Base-by-base conservation (phyloP, 352 stramenopile genomes). In the Phytophthora melonis region DNA sequence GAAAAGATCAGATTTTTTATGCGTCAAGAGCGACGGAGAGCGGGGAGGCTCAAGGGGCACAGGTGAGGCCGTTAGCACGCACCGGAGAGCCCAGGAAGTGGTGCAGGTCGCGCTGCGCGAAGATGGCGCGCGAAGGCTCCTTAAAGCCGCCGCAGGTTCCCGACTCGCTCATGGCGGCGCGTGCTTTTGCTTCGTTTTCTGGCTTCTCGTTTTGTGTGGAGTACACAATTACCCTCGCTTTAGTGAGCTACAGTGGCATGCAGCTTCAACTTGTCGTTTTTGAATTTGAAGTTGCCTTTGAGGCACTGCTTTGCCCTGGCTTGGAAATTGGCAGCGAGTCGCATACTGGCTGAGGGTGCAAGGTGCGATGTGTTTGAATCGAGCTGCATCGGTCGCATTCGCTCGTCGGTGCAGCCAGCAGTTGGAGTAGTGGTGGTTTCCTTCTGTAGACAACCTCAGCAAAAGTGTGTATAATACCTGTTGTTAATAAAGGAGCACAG, bases 41-140 rank as follows among this genome's bases (percentile, higher is more conserved):
- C 18, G 36, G 47, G 14, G 45, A 14, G n/a, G 14, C 8, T 16
- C 14, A 3, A 47, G 23, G n/a, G 34, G 54, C 34, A 6, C 18
- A 56, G 32, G 50, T 3, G 54, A n/a, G 21, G 25, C 16, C 13
- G 11, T 5, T 3, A 43, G 49, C 13, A 68, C 80, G 52, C 62
- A 93, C 87, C 69, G 83, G 70, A 36, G 89, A 96, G 39, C 81
- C 81, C 54, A 93, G 53, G 66, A 95, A 94, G 61, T 85, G 81
- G 59, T 66, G 82, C 76, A 94, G 55, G 62, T 96, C 89, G 56
- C 73, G 77, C 72, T 93, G 84, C 57, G 81, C 79, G 74, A 96
- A 96, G 75, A 96, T 96, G 56, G 88, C 83, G 67, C 88, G 87
- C 71, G 81, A 77, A 19, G 85, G 89, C 61, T 90, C 83, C 73